Evolutionary conservation across 306 rosid species (phyloP), one percentile per base, ranked within the genome.

Genomic region (Trifolium pratense): DNA sequence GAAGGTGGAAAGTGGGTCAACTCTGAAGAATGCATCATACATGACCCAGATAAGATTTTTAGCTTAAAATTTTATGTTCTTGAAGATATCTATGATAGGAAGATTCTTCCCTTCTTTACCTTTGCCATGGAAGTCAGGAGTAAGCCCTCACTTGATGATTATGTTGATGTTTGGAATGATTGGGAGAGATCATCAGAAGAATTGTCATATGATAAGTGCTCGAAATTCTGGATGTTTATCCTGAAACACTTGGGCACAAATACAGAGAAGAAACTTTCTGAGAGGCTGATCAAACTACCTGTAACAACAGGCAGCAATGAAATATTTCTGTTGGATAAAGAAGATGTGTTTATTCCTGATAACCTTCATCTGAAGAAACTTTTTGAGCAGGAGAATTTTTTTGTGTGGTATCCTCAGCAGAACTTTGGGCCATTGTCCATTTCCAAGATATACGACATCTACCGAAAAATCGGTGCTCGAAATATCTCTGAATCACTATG

Each of bases 141-240:
- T 43, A 62, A 40, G 67, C 97, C 93, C 31, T 74, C 78, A 15
- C 65, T 79, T 31, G 86, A 84, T 15, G 93, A 90, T 69, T 92
- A 87, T 75, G 77, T 78, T 20, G 71, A 71, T 23, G 84, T 90
- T 5, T 88, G 97, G 97, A 84, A 83, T 79, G 73, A 26, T 2
- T 92, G 97, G 96, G 94, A 87, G 79, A 78, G 65, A 58, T 84
- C 84, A 26, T 66, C 9, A 7, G 75, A 74, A 16, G 42, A 17
- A 29, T 7, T 90, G 77, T 80, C 90, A 2, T 26, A 49, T 60
- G 89, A 72, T 20, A 71, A 81, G 13, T 92, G 96, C 67, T 76
- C 46, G 34, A 92, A 82, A 77, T 92, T 92, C 71, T 92, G 97
- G 96, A 57, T 9, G n/a, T 90, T 80, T 73, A 49, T 92, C 18